These are phyloP conservation scores for Biscogniauxia sp. DNA, from an alignment of 2,329 filamentous ascomycete genomes.

Conservation along the genomic window DNA sequence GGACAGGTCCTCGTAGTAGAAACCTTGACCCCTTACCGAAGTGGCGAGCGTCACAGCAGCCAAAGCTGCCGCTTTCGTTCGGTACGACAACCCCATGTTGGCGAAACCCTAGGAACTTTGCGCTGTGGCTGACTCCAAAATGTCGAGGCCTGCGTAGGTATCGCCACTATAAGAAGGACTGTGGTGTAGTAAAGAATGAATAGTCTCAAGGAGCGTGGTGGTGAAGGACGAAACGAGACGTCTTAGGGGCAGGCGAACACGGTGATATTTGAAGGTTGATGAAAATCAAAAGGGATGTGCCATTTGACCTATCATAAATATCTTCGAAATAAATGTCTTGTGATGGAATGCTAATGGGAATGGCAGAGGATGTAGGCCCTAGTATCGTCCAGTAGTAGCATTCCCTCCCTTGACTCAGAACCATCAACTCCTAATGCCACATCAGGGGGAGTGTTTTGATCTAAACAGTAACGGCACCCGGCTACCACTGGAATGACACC, in stretches of 20 bases:
- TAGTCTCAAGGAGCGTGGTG: slow-evolving; percentile 10
- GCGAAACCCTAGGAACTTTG: slow-evolving; percentile 2
- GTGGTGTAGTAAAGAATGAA: slow-evolving; percentile 4
- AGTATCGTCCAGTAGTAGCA: slow-evolving; percentile 4
- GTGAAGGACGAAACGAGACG: slow-evolving; percentile 3
- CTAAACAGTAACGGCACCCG: slow-evolving; percentile 2
- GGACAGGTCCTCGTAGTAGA: slow-evolving; percentile 13
- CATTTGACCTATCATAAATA: background rate
- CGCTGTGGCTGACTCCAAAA: background rate
- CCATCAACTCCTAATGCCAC: slow-evolving; percentile 11
- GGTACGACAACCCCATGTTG: slow-evolving; percentile 21
- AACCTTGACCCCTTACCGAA: slow-evolving; percentile 16
- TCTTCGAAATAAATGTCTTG: slow-evolving; percentile 8
- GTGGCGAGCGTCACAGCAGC: slow-evolving; percentile 18
- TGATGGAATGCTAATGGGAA: slow-evolving; percentile 15
- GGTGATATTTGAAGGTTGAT: slow-evolving; percentile 20
- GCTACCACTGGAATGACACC: slow-evolving; percentile 19
- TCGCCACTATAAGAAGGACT: background rate
- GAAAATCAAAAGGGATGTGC: slow-evolving; percentile 10
- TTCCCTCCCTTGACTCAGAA: slow-evolving; percentile 16
- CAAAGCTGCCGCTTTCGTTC: slow-evolving; percentile 18
- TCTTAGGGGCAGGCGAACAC: background rate
- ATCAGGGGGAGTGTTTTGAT: slow-evolving; percentile 8
- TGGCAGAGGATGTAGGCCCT: background rate
- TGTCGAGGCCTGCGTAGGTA: background rate